Evolutionary conservation across 2,329 filamentous ascomycete genomes (phyloP).

Genomic region (Arthroderma sp.): DNA sequence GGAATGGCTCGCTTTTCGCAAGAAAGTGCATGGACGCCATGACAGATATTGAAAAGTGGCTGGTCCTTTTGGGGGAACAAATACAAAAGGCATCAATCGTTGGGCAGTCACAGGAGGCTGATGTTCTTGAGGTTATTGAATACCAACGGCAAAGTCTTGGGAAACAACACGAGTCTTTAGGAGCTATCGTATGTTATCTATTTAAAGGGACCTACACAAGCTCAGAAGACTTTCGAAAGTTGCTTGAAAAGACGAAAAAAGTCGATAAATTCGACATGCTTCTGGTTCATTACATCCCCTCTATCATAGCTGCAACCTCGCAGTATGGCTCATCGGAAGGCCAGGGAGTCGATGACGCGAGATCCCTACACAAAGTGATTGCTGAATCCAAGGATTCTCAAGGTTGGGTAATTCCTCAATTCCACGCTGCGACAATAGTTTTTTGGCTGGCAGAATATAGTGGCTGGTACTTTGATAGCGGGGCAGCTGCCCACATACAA

Average conservation of each 20-base stretch:
- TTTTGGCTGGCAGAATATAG: constrained; percentile 94
- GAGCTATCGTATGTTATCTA: constrained; percentile 65
- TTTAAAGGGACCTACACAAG: constrained; percentile 63
- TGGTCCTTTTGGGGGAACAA: constrained; percentile 64
- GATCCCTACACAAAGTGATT: constrained; percentile 57
- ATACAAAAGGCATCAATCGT: constrained; percentile 63
- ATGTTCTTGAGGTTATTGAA: constrained; percentile 64
- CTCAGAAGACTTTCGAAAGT: constrained; percentile 58
- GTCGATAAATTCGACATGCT: constrained; percentile 66
- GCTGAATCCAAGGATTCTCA: constrained; percentile 54
- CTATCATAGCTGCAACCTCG: constrained; percentile 63
- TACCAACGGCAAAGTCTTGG: constrained; percentile 69
- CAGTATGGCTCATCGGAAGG: constrained; percentile 68
- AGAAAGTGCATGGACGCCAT: constrained; percentile 65
- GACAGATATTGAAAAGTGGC: constrained; percentile 62
- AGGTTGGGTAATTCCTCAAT: constrained; percentile 58
- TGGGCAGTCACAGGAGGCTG: constrained; percentile 50
- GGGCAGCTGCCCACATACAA: constrained; percentile 46
- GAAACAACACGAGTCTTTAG: constrained; percentile 80
- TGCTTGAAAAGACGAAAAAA: constrained; percentile 56
- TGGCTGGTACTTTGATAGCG: constrained; percentile 70
- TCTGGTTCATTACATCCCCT: constrained; percentile 69
- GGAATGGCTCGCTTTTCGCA: constrained; percentile 51
- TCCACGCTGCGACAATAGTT: constrained; percentile 65
- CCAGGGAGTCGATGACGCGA: constrained; percentile 54